Conservation (phyloP, 768 basidiomycete genomes). For the Leucosporidium creatinivorum region DNA sequence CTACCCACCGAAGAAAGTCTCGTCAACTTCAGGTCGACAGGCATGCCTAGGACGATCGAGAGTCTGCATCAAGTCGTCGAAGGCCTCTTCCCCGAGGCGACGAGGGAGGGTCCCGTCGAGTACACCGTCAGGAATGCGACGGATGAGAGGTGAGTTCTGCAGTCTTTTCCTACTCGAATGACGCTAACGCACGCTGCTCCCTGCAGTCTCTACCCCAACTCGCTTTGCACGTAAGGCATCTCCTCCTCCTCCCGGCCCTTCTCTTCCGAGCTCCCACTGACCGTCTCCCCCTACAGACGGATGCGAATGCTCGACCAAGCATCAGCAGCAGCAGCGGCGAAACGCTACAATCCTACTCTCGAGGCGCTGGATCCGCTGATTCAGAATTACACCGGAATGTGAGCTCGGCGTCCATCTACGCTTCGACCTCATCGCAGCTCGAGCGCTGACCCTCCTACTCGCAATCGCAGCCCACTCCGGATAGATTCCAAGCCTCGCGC, state of each 20-base stretch:
- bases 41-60: conserved; percentile 69
- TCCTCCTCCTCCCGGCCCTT: no score
- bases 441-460: no score
- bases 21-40: conserved; percentile 52
- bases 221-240: conserved; percentile 11
- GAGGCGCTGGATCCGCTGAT: conserved; percentile 57
- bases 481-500: conserved; percentile 66
- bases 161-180: background rate
- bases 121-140: conserved; percentile 12
- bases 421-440: no score
- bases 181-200: background rate
- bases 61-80: conserved; percentile 65
- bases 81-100: conserved; percentile 56
- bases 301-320: conserved; percentile 20
- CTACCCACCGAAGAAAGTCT: background rate
- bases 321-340: conserved; percentile 47
- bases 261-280: background rate
- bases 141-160: background rate
- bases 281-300: background rate
- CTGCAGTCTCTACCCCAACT: conserved; percentile 25
- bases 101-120: conserved; percentile 10
- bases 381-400: conserved; percentile 40
- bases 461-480: conserved; percentile 59
- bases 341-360: conserved; percentile 56
- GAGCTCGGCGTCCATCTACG: no score